Conservation (phyloP, 495 filamentous ascomycete genomes). For the Daldinia loculata region DNA sequence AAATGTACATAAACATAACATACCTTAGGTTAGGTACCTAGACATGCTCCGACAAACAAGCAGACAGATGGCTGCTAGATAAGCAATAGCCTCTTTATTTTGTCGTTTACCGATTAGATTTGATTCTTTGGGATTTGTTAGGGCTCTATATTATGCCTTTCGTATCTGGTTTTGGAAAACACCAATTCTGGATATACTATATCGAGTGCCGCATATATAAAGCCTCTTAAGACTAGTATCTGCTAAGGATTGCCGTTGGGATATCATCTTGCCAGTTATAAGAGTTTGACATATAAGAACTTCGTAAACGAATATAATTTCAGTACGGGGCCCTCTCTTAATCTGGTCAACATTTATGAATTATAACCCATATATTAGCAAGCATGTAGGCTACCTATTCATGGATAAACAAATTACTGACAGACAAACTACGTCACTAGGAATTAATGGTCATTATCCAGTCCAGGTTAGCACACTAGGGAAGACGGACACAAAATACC, state of each 20-base stretch:
- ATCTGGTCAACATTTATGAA: too few species aligned
- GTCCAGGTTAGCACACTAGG: background rate
- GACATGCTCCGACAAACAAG: background rate
- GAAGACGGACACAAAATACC: background rate
- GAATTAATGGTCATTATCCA: background rate
- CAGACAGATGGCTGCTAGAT: background rate
- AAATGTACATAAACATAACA: slow-evolving; percentile 15
- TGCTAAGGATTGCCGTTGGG: too few species aligned
- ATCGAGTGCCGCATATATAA: too few species aligned
- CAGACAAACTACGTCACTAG: background rate
- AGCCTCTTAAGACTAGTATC: too few species aligned
- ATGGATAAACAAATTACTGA: background rate
- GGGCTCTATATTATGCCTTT: background rate
- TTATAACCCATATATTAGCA: too few species aligned
- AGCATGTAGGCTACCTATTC: too few species aligned
- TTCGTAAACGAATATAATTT: too few species aligned
- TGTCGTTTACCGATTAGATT: background rate
- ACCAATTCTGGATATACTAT: too few species aligned
- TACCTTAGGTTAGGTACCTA: background rate
- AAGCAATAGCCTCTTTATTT: background rate
- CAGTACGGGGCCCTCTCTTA: too few species aligned
- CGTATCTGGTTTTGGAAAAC: too few species aligned
- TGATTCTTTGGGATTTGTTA: background rate
- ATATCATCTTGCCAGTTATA: too few species aligned
- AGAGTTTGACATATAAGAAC: too few species aligned